A percentile compares a stretch with the other conserved stretches of the same genome.
Evolutionary conservation across 305 asterid genomes (phyloP).

Genomic region (Lippia alba): DNA sequence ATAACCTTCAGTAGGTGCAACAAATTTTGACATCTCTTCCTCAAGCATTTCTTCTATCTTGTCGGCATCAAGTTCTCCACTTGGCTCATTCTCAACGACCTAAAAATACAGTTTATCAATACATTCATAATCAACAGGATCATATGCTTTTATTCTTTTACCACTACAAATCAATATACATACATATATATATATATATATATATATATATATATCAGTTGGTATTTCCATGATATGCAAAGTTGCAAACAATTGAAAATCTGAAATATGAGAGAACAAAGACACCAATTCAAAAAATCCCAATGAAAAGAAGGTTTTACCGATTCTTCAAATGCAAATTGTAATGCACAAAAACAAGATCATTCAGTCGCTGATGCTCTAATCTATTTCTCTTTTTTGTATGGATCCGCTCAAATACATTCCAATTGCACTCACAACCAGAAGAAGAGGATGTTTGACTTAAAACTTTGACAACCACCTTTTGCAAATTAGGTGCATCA

Average conservation of each 20-base stretch:
- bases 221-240: too few relatives aligned
- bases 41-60: not conserved
- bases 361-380: not conserved
- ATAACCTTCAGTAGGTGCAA: not conserved
- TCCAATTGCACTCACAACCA: not conserved
- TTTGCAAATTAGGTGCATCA: not conserved
- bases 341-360: too few relatives aligned
- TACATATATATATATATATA: too few relatives aligned
- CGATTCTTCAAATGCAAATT: not conserved
- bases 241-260: too few relatives aligned
- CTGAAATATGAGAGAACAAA: too few relatives aligned
- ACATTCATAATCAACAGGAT: not conserved
- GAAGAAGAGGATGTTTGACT: not conserved
- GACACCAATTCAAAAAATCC: too few relatives aligned
- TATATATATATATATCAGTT: too few relatives aligned
- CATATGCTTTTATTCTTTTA: not conserved
- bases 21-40: not conserved
- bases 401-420: not conserved
- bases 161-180: not conserved
- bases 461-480: not conserved
- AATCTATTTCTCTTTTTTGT: not conserved
- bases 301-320: too few relatives aligned
- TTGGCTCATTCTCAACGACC: not conserved
- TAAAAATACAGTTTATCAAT: not conserved
- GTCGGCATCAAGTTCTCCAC: conserved; percentile 1